Conservation (phyloP, 2,329 filamentous ascomycete species). For the Pseudopyricularia cyperi region DNA sequence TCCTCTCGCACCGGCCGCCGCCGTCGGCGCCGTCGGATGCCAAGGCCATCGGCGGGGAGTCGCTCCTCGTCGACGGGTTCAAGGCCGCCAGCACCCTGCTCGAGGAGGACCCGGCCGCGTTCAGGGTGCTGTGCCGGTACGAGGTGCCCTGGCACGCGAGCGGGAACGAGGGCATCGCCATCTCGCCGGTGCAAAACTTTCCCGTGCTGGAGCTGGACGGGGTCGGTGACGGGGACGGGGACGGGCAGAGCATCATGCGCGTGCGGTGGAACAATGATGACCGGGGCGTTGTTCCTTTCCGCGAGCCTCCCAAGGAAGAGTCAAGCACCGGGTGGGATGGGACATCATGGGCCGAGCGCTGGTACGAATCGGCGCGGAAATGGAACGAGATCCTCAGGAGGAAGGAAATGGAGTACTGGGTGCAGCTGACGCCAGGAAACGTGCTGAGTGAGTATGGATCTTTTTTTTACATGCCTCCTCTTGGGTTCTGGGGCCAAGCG, state of each 20-base stretch:
- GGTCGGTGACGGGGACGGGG: slow-evolving; percentile 10
- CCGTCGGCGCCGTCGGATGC: neutral
- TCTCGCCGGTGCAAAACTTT: slow-evolving; percentile 56
- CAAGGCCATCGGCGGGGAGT: slow-evolving; percentile 51
- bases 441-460: slow-evolving; percentile 50
- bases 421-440: slow-evolving; percentile 66
- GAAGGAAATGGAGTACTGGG: slow-evolving; percentile 58
- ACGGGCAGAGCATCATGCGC: slow-evolving; percentile 27
- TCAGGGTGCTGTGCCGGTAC: slow-evolving; percentile 39
- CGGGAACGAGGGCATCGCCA: slow-evolving; percentile 72
- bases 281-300: slow-evolving; percentile 54
- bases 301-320: slow-evolving; percentile 1
- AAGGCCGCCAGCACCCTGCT: slow-evolving; percentile 50
- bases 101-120: slow-evolving; percentile 39
- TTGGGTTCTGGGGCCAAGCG: no score
- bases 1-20: slow-evolving; percentile 59
- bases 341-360: slow-evolving; percentile 30
- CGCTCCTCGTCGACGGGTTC: slow-evolving; percentile 79
- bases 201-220: slow-evolving; percentile 56
- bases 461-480: no score
- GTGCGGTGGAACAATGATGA: slow-evolving; percentile 94
- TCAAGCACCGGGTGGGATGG: slow-evolving; percentile 11
- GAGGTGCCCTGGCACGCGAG: slow-evolving; percentile 72
- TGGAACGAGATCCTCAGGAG: slow-evolving; percentile 60
- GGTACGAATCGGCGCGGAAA: slow-evolving; percentile 70